Evolutionary conservation across 345 rosid genomes (phyloP), one percentile per base, ranked within the genome.

Genomic region (Hibiscus trionum): DNA sequence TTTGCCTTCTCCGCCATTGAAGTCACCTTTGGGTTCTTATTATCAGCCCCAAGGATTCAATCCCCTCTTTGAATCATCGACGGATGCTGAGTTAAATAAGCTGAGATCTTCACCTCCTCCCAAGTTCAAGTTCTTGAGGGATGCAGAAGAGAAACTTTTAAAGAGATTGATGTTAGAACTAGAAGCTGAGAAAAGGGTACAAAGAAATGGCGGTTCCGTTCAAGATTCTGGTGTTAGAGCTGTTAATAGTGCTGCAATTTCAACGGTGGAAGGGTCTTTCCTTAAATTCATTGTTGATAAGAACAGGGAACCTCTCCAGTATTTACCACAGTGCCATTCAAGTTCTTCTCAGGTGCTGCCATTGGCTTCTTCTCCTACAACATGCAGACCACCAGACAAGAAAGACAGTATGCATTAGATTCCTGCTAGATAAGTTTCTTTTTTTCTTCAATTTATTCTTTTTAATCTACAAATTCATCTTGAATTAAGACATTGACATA

Each of bases 51-150:
- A 61, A 47, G 93, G 90, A 76, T 84, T 86, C 91, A 95, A 92
- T 60, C 97, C 97, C 73, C 88, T 92, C 70, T 89, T 87, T 72
- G 97, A 95, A 81, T 83, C 91, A 17, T 84, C 84, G 1, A 83
- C 81, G 4, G 91, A 88, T 61, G 74, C 79, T 12, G 91, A 86
- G 80, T 79, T 78, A 26, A 83, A 76, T 71, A 80, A 84, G 84
- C 66, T 82, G 11, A 58, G 75, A 72, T 77, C 94, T 33, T 92
- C 99, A 11, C 99, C 99, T n/a, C 99, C 99, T 39, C 97, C 97
- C 4, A 95, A 83, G 53, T 86, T 95, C 81, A 92, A 95, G 97
- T 95, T 95, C 83, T 69, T 95, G 80, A 88, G 97, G 72, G 97
- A 89, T 73, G 99, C 97, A 5, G 99, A 95, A 77, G 97, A 89